These are phyloP conservation scores for Alternaria ventricosa DNA, from an alignment of 2,329 filamentous ascomycete species.

Conservation along the genomic window DNA sequence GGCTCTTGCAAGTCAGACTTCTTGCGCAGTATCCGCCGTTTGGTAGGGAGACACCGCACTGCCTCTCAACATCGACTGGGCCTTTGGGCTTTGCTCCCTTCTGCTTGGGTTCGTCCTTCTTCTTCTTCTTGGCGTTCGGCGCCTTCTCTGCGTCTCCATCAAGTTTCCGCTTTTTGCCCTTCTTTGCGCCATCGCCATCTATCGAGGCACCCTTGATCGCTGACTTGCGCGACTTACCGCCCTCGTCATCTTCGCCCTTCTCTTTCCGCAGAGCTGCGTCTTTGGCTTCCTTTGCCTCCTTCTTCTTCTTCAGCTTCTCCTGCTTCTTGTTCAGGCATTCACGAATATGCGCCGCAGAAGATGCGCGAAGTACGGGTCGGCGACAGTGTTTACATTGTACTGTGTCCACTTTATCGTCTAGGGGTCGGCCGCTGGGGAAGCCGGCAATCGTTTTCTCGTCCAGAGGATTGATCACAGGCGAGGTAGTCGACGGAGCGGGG, in stretches of 20 bases:
- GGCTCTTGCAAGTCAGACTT: conserved; percentile 91
- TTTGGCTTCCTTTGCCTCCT: conserved; percentile 67
- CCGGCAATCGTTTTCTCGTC: conserved; percentile 78
- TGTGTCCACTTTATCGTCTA: conserved; percentile 79
- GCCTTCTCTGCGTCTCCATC: conserved; percentile 74
- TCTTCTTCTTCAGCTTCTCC: conserved; percentile 65
- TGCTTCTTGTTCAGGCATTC: conserved; percentile 85
- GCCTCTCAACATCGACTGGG: conserved; percentile 90
- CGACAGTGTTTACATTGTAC: conserved; percentile 93
- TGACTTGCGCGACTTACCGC: conserved; percentile 51
- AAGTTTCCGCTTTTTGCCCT: conserved; percentile 57
- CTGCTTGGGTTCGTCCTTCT: conserved; percentile 88
- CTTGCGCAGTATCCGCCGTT: conserved; percentile 88
- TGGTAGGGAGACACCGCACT: conserved; percentile 85
- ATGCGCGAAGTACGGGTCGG: conserved; percentile 78
- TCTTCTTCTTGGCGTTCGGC: conserved; percentile 83
- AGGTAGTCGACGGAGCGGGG: conserved; percentile 27
- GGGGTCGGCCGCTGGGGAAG: conserved; percentile 80
- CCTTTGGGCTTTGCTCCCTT: conserved; percentile 87
- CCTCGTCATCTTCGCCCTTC: conserved; percentile 52
- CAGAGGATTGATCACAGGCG: conserved; percentile 62
- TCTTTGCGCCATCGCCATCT: conserved; percentile 49
- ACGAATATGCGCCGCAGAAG: conserved; percentile 79
- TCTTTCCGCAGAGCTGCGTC: conserved; percentile 58
- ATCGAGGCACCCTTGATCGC: conserved; percentile 48